Base-by-base conservation (phyloP, 345 rosid species). In the Eucalyptus marginata region DNA sequence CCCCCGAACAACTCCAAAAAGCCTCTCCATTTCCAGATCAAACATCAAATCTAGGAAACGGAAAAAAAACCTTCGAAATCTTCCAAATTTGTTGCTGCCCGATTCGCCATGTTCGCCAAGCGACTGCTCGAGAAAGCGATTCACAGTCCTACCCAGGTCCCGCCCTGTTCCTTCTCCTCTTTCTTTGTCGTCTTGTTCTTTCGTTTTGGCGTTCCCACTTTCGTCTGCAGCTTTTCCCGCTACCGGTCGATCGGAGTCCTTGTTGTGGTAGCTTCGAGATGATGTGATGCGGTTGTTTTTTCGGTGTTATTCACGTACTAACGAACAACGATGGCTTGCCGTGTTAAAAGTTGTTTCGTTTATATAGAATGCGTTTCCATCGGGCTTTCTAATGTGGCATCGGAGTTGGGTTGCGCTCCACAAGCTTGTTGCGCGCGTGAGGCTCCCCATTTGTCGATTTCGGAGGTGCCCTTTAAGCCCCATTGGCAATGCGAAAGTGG, bases 91-190 rank as follows among this genome's bases (percentile, higher is more conserved):
- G 7, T 36, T 8, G 85, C 50, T 86, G 50, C 40, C 18, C 83
- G 90, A 50, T 51, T 89, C 87, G 86, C 90, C 87, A 93, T 91
- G 93, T 91, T 93, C 90, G 90, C 93, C 24, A 93, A 92, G 79
- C 93, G 94, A 47, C 79, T 93, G 54, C 79, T 93, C 49, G 92
- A 92, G 86, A 90, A 92, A 81, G 92, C 93, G 25, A 90, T 81
- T 58, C 91, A 90, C 54, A 13, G 62, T 87, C 88, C 49, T 89
- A 50, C 91, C 86, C 95, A 92, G 93, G 94, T 93, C 27, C 47
- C 36, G 49, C 20, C 10, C 24, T 17, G 31, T 11, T 43, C 29
- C 12, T 68, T 50, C 16, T 22, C 50, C 68, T 3, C 18, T 31
- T 71, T 51, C 29, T 27, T 49, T 86, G 24, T 76, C 84, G 84